These are phyloP conservation scores for Pezizomycotina sp. DNA, from an alignment of 2,329 filamentous ascomycete genomes.

Conservation along the genomic window DNA sequence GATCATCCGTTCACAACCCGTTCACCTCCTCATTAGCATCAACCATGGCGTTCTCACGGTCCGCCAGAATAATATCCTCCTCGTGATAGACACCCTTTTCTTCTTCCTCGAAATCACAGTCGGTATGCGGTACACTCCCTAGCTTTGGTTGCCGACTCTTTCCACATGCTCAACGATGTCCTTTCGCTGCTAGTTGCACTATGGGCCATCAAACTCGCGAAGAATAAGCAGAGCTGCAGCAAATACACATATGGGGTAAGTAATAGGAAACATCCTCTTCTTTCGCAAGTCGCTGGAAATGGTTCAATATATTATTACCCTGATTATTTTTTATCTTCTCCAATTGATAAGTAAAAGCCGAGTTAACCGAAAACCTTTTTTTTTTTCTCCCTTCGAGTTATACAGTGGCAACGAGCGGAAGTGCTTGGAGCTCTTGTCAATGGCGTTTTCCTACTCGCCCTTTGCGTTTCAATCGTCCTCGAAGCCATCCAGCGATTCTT, in stretches of 20 bases:
- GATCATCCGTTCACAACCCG: too few species aligned
- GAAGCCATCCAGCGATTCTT: constrained; percentile 86
- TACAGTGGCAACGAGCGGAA: constrained; percentile 86
- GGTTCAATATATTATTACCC: too few species aligned
- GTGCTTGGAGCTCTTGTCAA: constrained; percentile 93
- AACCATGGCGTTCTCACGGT: constrained; percentile 77
- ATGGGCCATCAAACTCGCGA: constrained; percentile 85
- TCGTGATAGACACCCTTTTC: constrained; percentile 76
- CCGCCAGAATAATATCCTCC: constrained; percentile 80
- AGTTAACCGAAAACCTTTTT: background rate
- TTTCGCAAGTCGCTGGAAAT: constrained; percentile 4
- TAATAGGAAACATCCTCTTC: constrained; percentile 20
- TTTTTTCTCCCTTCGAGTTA: background rate
- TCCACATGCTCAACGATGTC: constrained; percentile 99
- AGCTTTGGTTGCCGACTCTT: constrained; percentile 87
- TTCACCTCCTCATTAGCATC: too few species aligned
- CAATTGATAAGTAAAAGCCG: too few species aligned
- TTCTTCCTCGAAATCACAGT: constrained; percentile 77
- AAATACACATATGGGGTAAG: constrained; percentile 87
- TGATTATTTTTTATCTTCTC: too few species aligned
- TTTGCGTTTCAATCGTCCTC: constrained; percentile 90
- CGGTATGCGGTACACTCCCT: constrained; percentile 81
- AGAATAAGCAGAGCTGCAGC: constrained; percentile 62
- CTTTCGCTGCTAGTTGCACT: constrained; percentile 81
- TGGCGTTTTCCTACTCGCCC: constrained; percentile 87